phyloP scores from a whole-genome alignment of 1,284 basidiomycete species.

The Papiliotrema laurentii region DNA sequence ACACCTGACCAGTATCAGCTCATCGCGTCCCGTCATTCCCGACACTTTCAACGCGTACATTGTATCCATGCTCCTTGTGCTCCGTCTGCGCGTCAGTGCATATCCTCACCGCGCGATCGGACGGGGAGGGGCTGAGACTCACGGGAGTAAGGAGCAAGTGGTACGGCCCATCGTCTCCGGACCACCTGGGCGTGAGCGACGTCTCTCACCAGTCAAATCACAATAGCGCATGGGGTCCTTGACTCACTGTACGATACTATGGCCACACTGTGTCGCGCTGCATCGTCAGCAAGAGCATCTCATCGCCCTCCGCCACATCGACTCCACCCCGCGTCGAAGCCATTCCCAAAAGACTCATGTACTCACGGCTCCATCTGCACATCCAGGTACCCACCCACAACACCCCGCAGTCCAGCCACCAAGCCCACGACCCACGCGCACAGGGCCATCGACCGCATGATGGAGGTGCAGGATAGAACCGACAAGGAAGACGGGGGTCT shows the following conservation, averaged over 20 bases:
- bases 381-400: constrained; percentile 1
- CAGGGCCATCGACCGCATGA: too few species aligned
- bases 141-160: constrained; percentile 44
- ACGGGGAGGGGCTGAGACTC: constrained; percentile 5
- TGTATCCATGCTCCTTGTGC: constrained; percentile 39
- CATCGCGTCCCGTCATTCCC: not conserved
- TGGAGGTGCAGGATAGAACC: too few species aligned
- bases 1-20: constrained; percentile 23
- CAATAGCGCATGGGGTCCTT: not conserved
- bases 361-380: constrained; percentile 7
- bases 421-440: constrained; percentile 3
- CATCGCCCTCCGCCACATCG: not conserved
- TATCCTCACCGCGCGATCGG: not conserved
- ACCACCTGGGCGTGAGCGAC: constrained; percentile 22
- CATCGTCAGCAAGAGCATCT: not conserved
- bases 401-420: not conserved
- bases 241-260: constrained; percentile 21
- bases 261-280: constrained; percentile 23
- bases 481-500: too few species aligned
- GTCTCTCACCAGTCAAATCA: not conserved
- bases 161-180: constrained; percentile 43
- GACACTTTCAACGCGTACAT: constrained; percentile 19
- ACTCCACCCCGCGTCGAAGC: not conserved
- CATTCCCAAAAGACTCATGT: not conserved
- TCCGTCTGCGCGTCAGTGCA: constrained; percentile 20